Evolutionary conservation across 805 yeast species (phyloP), one percentile per base, ranked within the genome.

Genomic region (Candida sphagnicola): DNA sequence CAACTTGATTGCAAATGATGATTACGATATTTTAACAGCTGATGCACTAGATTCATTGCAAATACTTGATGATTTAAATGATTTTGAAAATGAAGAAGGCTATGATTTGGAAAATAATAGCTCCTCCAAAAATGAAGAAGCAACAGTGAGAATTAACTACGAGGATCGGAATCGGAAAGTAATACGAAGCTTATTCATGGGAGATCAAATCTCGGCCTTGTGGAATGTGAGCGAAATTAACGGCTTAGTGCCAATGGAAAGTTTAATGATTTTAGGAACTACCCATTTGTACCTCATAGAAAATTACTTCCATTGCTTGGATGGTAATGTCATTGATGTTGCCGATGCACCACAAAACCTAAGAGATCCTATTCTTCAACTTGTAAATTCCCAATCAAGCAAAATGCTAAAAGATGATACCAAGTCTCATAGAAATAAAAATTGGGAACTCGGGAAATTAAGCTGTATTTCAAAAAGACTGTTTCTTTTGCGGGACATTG

Each of bases 91-190:
- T 12, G 61, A 57, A 40, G 65, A 51, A 47, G 55, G 50, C 2
- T 72, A 67, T 48, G 82, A 77, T 40, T 32, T 75, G 14, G 49
- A 77, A 16, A 73, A 72, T 11, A 72, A 62, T 13, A 54, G 47
- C 13, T 38, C 37, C 4, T 39, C 43, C 1, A 59, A 52, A 18
- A 10, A 14, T 12, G 39, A 34, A 11, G 38, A 32, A 2, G 8
- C 18, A 13, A 50, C 41, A 19, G 37, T 14, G 18, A 21, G 2
- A 11, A 38, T 25, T 14, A 36, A 15, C 2, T 70, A 72, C 38
- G 83, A 80, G 44, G 95, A 86, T 54, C 78, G 78, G 49, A 85
- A 87, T 54, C 62, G 95, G 39, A 83, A 82, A 50, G 82, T 88
- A 1, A 61, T 87, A 15, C 71, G 90, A 41, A 75, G 85, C 48